Evolutionary conservation across 2,329 filamentous ascomycete genomes (phyloP).

Genomic region (Pochonia chlamydosporia): DNA sequence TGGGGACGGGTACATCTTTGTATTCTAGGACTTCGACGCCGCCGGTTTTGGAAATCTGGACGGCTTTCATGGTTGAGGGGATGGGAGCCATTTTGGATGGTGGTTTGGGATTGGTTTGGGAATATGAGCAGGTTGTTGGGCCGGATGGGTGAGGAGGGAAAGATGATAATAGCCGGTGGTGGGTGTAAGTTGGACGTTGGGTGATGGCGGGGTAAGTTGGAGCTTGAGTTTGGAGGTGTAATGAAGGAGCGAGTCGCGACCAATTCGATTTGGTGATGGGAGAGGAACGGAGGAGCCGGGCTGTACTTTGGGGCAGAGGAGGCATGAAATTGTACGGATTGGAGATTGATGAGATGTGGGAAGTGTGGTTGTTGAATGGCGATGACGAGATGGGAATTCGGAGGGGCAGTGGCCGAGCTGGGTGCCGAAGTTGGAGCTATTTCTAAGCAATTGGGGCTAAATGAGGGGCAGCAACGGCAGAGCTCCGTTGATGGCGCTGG

Average conservation of each 20-base stretch:
- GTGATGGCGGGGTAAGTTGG: neutral
- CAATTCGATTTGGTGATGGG: neutral
- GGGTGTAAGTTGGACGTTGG: neutral
- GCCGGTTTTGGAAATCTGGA: constrained; percentile 57
- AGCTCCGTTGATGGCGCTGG: neutral
- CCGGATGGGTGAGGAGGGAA: neutral
- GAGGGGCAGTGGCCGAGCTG: neutral
- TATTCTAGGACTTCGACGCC: constrained; percentile 68
- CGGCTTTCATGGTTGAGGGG: constrained; percentile 63
- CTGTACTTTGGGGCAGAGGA: neutral
- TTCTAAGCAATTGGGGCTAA: neutral
- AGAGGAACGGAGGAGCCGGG: neutral
- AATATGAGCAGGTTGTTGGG: neutral
- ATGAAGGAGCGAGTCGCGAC: neutral
- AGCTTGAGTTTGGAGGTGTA: neutral
- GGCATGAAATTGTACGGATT: neutral
- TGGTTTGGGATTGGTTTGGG: neutral
- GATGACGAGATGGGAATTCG: neutral
- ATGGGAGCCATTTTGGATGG: constrained; percentile 59
- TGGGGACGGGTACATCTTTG: constrained; percentile 64
- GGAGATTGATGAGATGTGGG: no score
- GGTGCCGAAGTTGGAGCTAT: neutral
- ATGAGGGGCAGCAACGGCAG: neutral
- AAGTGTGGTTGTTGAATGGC: no score
- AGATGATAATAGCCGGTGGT: neutral